These are phyloP conservation scores for Oryza glumipatula DNA, from an alignment of 176 grass and related monocot species.

Conservation along the genomic window DNA sequence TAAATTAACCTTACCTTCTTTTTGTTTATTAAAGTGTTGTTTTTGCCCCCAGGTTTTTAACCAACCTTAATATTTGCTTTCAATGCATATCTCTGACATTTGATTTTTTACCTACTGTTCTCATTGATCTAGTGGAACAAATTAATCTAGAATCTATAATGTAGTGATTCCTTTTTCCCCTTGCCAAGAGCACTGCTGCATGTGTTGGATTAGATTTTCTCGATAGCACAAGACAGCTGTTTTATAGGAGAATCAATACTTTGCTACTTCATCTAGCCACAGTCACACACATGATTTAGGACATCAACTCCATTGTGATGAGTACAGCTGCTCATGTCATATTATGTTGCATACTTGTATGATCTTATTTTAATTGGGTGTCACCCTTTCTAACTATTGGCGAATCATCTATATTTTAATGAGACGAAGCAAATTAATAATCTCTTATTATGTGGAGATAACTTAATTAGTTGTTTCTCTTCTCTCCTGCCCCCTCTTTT, in stretches of 20 bases:
- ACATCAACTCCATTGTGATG: neutral
- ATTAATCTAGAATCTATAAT: neutral
- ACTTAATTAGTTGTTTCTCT: conserved; percentile 11
- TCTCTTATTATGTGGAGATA: conserved; percentile 30
- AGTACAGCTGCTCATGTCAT: conserved; percentile 5
- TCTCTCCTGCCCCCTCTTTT: neutral
- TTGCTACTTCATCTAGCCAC: conserved; percentile 7
- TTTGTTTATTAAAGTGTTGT: neutral
- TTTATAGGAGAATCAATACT: neutral
- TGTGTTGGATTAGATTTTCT: neutral
- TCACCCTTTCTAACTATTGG: neutral
- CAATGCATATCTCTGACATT: conserved; percentile 10
- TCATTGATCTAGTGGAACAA: conserved; percentile 10
- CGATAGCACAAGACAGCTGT: neutral
- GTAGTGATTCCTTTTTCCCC: neutral
- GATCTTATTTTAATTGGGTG: conserved; percentile 7
- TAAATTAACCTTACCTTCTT: conserved; percentile 23
- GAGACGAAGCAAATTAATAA: conserved; percentile 36
- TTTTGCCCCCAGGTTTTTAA: conserved; percentile 7
- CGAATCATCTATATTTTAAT: conserved; percentile 18
- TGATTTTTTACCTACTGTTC: conserved; percentile 20
- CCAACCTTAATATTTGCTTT: neutral
- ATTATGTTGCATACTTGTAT: neutral
- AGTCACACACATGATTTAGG: neutral
- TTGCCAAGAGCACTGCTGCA: neutral